Evolutionary conservation across 1,284 basidiomycete species (phyloP), one percentile per base, ranked within the genome.

Genomic region (Pseudozyma thailandica): DNA sequence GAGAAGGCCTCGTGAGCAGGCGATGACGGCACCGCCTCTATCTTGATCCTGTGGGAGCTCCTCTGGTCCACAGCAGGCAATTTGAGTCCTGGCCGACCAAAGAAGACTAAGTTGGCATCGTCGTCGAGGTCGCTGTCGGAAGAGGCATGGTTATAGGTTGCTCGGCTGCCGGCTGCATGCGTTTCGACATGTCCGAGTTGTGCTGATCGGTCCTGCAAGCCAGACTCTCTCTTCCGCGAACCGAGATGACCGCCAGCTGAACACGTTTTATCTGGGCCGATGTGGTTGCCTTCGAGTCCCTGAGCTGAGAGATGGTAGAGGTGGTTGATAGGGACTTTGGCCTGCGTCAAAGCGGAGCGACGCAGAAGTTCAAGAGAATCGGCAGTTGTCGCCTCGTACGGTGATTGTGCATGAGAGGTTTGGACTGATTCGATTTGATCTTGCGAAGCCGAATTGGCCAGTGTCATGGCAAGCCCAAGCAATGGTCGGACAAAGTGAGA

Each of bases 321-420:
- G 6, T 18, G 4, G 4, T 25, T 23, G 6, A 51, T 16, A 13
- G 48, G 38, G 12, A 55, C 28, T 1, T 23, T 23, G n/a, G 52
- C 51, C 4, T 47, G 39, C 0, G 48, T 20, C 16, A 62, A 26
- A 16, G 59, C 41, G n/a, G 51, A 55, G 18, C 51, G 59, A 23
- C 59, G 52, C 15, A 62, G 3, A 26, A 62, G 59, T n/a, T 62
- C 52, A 4, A 62, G 31, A 15, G 52, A 55, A 20, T 50, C 48
- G 12, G n/a, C 6, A 15, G 12, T 23, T 46, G 16, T 13, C 6
- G 20, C 20, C 5, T n/a, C 6, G 12, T 35, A 7, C 12, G 13
- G 23, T 1, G 8, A 10, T 7, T 23, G 0, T 31, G 42, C 12
- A 4, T 6, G 8, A 26, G 16, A 10, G 1, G 41, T n/a, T 6